Conservation (phyloP, 2,329 filamentous ascomycete genomes). For the Microsporum ferrugineum region DNA sequence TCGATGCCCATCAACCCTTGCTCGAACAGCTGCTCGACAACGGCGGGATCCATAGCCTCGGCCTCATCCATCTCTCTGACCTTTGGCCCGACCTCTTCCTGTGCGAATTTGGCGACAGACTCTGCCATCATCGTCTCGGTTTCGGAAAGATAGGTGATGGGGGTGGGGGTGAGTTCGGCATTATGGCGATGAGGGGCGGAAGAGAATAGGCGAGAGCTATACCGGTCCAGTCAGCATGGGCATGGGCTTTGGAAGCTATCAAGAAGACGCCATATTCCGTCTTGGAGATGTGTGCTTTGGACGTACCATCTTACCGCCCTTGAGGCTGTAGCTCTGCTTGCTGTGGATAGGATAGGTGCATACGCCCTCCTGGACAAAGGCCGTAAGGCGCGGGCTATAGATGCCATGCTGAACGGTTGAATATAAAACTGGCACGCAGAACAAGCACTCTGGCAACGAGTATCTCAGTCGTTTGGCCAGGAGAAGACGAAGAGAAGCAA, state of each 20-base stretch:
- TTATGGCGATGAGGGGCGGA: slow-evolving; percentile 47
- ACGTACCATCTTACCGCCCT: slow-evolving; percentile 34
- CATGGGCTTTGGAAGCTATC: not conserved
- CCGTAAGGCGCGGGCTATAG: slow-evolving; percentile 37
- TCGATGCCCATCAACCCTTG: slow-evolving; percentile 96
- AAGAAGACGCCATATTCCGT: not conserved
- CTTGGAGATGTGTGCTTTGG: not conserved
- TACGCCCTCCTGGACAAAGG: slow-evolving; percentile 33
- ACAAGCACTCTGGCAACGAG: not conserved
- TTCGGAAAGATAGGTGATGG: slow-evolving; percentile 86
- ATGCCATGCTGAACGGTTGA: slow-evolving; percentile 33
- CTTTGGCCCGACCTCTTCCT: slow-evolving; percentile 77
- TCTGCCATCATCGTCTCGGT: slow-evolving; percentile 82
- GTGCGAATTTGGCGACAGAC: slow-evolving; percentile 79
- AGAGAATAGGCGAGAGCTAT: slow-evolving; percentile 46
- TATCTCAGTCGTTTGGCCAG: not conserved
- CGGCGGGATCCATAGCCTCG: slow-evolving; percentile 75
- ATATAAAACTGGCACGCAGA: not conserved
- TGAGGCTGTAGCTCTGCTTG: slow-evolving; percentile 28
- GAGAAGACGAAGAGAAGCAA: not conserved
- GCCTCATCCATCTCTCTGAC: slow-evolving; percentile 96
- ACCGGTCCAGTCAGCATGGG: not conserved
- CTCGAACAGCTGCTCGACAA: slow-evolving; percentile 92
- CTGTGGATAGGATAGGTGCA: slow-evolving; percentile 28
- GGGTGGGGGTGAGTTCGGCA: slow-evolving; percentile 68